A percentile compares a stretch with the other conserved stretches of the same genome.
phyloP scores from a whole-genome alignment of 192 early-diverging fungal species.

The Lobosporangium transversale region DNA sequence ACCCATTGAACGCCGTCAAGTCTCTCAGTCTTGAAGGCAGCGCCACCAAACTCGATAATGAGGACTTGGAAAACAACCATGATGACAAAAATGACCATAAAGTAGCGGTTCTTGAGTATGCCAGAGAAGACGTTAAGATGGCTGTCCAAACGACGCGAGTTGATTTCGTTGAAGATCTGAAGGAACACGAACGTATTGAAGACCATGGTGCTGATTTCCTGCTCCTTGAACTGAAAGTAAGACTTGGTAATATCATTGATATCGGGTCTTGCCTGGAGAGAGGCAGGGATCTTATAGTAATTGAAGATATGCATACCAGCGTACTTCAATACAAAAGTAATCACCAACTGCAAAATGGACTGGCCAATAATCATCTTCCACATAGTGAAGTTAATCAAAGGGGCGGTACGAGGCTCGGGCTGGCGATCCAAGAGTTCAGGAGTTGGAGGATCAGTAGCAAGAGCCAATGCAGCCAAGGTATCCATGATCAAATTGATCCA shows the following conservation, averaged over 20 bases:
- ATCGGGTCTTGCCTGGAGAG: conserved; percentile 1
- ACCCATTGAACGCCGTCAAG: conserved; percentile 80
- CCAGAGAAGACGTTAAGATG: conserved; percentile 87
- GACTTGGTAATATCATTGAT: neutral
- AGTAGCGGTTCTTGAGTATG: conserved; percentile 80
- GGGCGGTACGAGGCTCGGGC: conserved; percentile 82
- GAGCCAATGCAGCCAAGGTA: conserved; percentile 94
- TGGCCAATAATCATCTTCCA: conserved; percentile 95
- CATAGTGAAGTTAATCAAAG: conserved; percentile 91
- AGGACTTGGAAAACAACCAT: conserved; percentile 82
- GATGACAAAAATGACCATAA: conserved; percentile 80
- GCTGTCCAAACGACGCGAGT: conserved; percentile 78
- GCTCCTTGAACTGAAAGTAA: conserved; percentile 45
- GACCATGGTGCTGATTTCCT: conserved; percentile 75
- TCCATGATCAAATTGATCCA: conserved; percentile 99
- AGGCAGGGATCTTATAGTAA: conserved; percentile 33
- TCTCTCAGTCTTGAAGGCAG: conserved; percentile 81
- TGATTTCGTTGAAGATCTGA: conserved; percentile 93
- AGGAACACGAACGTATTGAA: conserved; percentile 93
- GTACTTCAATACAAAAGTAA: conserved; percentile 76
- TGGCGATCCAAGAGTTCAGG: conserved; percentile 82
- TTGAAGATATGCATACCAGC: conserved; percentile 70
- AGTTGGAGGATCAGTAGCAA: conserved; percentile 94
- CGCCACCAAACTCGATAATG: conserved; percentile 89
- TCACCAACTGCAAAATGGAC: conserved; percentile 84